phyloP scores from a whole-genome alignment of 176 grass and related monocot species.

The Carex myosuroides region DNA sequence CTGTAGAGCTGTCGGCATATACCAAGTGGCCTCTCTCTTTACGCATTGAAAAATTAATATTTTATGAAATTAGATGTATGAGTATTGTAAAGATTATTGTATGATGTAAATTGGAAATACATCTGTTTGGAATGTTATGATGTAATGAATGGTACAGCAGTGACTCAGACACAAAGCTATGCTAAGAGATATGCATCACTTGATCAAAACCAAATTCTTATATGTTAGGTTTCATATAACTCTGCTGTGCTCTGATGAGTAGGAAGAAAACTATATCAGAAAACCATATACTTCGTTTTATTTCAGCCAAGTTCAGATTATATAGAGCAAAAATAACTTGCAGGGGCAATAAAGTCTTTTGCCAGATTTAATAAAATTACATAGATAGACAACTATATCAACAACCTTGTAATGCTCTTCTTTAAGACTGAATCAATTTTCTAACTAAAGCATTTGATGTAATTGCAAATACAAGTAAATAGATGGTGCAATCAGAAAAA shows the following conservation, averaged over 20 bases:
- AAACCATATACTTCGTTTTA: neutral
- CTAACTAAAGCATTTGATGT: neutral
- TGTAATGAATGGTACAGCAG: neutral
- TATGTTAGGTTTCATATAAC: neutral
- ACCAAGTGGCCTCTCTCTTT: neutral
- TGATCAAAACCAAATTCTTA: neutral
- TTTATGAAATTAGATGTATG: slow-evolving; percentile 1
- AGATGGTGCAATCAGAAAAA: neutral
- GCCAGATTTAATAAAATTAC: neutral
- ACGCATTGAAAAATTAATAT: neutral
- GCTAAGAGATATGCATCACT: neutral
- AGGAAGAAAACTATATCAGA: neutral
- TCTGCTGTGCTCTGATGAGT: neutral
- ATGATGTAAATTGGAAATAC: neutral
- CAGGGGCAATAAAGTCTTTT: neutral
- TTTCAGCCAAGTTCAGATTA: neutral
- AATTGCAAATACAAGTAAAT: neutral
- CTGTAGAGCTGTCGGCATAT: neutral
- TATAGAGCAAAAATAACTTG: neutral
- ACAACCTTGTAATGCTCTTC: neutral
- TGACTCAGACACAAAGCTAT: neutral
- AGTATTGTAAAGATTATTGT: neutral
- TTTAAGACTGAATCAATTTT: neutral
- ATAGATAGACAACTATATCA: neutral
- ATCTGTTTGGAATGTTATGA: neutral